Evolutionary conservation across 2,329 filamentous ascomycete genomes (phyloP), one percentile per base, ranked within the genome.

Genomic region (Colletotrichum abscissum): DNA sequence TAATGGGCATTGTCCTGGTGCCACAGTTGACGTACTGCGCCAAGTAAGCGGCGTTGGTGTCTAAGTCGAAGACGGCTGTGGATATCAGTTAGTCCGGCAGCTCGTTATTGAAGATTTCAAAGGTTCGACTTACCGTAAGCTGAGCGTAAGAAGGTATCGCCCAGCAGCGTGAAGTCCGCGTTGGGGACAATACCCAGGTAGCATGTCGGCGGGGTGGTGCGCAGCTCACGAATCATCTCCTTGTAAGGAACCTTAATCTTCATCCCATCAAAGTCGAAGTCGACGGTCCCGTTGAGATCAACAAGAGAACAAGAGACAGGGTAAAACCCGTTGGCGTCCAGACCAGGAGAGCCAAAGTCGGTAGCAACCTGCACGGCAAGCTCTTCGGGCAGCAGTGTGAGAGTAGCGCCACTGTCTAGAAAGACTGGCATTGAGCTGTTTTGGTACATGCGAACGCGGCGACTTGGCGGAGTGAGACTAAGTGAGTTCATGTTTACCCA

Each of bases 341-440:
- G 76, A 1, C 78, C 77, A 0, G 78, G 70, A 3, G 84, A 84
- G 12, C 86, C 87, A 67, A 91, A 87, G 75, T 88, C 86, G 26
- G 80, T 77, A 24, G 86, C 87, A 38, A 91, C 86, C 55, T 78
- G 75, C n/a, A 81, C 77, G 55, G 88, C 88, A 38, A 94, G 81
- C 24, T 80, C 79, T 68, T 88, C 82, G 1, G 93, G 93, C 1
- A 95, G 84, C 67, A 94, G 89, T 63, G 89, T 92, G 77, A 94
- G 85, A 16, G 91, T 93, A 28, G 91, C 91, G 7, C 93, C 93
- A 30, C 90, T 93, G 82, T 95, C 93, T 56, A 94, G 86, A 66
- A 94, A 90, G 12, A 93, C 92, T 14, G 90, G 85, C 76, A 86
- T 82, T 65, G 75, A 86, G 86, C 24, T 72, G 42, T 49, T 65